Evolutionary conservation across 305 asterid species (phyloP), one percentile per base, ranked within the genome.

Genomic region (Euphrasia arctica): DNA sequence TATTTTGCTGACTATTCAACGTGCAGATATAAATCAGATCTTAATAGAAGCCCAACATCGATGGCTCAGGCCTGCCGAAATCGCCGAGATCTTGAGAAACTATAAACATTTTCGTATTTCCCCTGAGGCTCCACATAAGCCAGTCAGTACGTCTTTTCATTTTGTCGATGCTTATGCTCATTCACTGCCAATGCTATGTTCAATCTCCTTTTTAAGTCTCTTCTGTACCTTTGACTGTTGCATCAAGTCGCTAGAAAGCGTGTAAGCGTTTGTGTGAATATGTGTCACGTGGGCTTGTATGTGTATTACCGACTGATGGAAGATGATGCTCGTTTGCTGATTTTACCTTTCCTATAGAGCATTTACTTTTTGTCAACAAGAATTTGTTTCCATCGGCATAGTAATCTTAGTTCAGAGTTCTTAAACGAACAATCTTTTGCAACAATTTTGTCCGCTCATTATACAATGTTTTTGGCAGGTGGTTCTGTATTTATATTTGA

Each of bases 401-500:
- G 60, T 5, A 32, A 47, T 51, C 51, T 64, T 22, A 50, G 2
- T 32, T 63, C 10, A 39, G 45, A 12, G 55, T 25, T 31, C 51
- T 51, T 2, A 28, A 31, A 14, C 36, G 34, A 18, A 52, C 27
- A 31, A 18, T 58, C 12, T 51, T 50, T 32, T 64, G 27, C 29
- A 55, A 70, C 49, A 63, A 29, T 42, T 31, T 70, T 58, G 29
- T 43, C 47, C 22, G 22, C 22, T 18, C 22, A 18, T 18, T 18
- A 42, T 32, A 50, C 50, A 18, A 18, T n/a, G 49, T 8, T 59
- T 8, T 15, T 51, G 59, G 55, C 85, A 90, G 97, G 97, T 80
- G 97, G 97, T 61, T 90, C 95, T 69, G 86, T 87, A 74, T 90
- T 87, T 77, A 85, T 90, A 65, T 90, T 90, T 73, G 91, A 90